phyloP scores from a whole-genome alignment of 2,329 filamentous ascomycete species.

The Dactylellina cionopaga region DNA sequence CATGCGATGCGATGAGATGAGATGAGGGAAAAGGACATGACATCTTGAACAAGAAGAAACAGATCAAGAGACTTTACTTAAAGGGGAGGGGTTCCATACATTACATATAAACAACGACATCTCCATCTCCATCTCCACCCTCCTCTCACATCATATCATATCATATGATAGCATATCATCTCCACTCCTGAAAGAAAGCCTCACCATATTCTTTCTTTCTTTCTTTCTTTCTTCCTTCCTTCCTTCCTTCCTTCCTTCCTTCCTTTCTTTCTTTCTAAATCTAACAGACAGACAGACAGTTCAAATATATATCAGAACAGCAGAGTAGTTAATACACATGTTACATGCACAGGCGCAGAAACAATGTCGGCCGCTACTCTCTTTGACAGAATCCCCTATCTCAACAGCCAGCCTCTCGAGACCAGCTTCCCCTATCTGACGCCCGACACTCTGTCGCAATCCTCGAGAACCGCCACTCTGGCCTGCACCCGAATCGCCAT shows the following conservation, averaged over 20 bases:
- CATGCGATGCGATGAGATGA: too few relatives aligned
- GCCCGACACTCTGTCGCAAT: slow-evolving; percentile 25
- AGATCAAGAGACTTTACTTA: background rate
- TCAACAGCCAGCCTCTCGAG: slow-evolving; percentile 36
- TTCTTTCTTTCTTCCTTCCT: background rate
- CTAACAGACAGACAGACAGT: background rate
- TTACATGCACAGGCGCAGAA: background rate
- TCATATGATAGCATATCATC: background rate
- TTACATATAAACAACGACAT: slow-evolving; percentile 1
- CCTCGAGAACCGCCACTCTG: slow-evolving; percentile 16
- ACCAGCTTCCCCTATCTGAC: slow-evolving; percentile 43
- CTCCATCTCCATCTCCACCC: background rate
- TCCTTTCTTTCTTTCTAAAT: too few relatives aligned
- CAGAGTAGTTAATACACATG: background rate
- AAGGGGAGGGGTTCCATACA: too few relatives aligned
- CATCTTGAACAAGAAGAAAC: background rate
- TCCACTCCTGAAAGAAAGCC: background rate
- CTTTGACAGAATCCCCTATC: slow-evolving; percentile 41
- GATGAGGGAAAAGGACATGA: too few relatives aligned
- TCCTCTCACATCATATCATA: background rate
- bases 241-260: background rate
- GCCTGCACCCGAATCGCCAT: slow-evolving; percentile 49
- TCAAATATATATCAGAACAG: background rate
- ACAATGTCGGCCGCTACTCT: slow-evolving; percentile 6
- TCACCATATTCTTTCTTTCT: background rate